Evolutionary conservation across 2,329 filamentous ascomycete species (phyloP), one percentile per base, ranked within the genome.

Genomic region (Orbilia quercus): DNA sequence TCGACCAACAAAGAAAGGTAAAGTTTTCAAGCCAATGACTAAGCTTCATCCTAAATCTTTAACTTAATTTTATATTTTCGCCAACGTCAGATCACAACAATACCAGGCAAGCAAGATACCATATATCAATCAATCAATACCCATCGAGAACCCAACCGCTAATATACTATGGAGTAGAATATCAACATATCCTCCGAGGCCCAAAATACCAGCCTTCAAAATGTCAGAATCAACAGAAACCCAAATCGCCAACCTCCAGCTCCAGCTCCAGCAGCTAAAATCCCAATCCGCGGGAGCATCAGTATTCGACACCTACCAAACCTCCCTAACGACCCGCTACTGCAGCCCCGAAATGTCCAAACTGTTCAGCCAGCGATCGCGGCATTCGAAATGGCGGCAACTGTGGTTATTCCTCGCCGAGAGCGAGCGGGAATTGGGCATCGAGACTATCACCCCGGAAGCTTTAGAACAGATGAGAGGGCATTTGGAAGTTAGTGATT

Each of bases 401-500:
- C 87, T 96, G 16, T 97, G 93, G 93, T 83, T 94, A 47, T 88
- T 85, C 82, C 89, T 96, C 9, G 92, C 92, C 22, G 89, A 96
- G 83, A 84, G 86, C 7, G 90, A 96, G 83, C 89, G 88, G 80
- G 90, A 93, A 80, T 85, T 96, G 1, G 92, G 92, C 1, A 86
- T 96, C 50, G 83, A 86, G 7, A 80, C 82, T 47, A 93, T 96
- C 79, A 88, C 86, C 12, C 81, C 85, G 18, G 87, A 94, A 78
- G 92, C 92, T 7, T 83, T 97, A 58, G 85, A 88, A 70, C 86
- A 92, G 81, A 90, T 96, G 86, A 84, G 86, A 75, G 85, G 87
- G n/a, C 85, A 93, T 73, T 83, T 93, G 47, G 84, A 84, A n/a
- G 85, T 96, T 36, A 89, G 89, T 50, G 90, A 95, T 77, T 86